Evolutionary conservation across 148 eudicot genomes (phyloP).

Genomic region (Silene uniflora): DNA sequence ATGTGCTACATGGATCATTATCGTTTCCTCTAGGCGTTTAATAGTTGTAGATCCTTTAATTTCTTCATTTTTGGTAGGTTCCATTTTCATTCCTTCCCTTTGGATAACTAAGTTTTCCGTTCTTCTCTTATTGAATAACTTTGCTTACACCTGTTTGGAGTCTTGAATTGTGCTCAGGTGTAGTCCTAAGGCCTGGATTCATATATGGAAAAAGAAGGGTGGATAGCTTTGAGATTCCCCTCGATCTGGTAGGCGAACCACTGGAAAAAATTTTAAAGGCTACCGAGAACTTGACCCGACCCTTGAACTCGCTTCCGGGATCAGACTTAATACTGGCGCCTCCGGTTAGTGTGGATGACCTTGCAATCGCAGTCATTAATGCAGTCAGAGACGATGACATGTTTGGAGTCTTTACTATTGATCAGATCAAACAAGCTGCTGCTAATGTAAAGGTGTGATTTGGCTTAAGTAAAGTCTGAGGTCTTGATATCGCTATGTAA

Average conservation of each 20-base stretch:
- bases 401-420: conserved; percentile 83
- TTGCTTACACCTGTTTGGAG: not conserved
- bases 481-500: not conserved
- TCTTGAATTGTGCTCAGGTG: conserved; percentile 46
- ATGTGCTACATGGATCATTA: no score
- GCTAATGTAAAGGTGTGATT: conserved; percentile 54
- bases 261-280: conserved; percentile 62
- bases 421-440: conserved; percentile 92
- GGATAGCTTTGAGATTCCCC: conserved; percentile 85
- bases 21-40: not conserved
- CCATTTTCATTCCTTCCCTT: not conserved
- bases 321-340: conserved; percentile 87
- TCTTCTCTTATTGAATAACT: not conserved
- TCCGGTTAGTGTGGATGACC: conserved; percentile 85
- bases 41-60: not conserved
- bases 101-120: not conserved
- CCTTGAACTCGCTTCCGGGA: conserved; percentile 72
- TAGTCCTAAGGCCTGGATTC: conserved; percentile 82
- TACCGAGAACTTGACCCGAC: conserved; percentile 58
- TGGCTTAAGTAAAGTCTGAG: not conserved
- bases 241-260: conserved; percentile 83
- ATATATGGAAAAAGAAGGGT: conserved; percentile 91
- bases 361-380: conserved; percentile 70
- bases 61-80: not conserved
- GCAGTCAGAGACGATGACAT: conserved; percentile 77